Base-by-base conservation (phyloP, 192 early-diverging fungal species). In the Mycoemilia scoparia region DNA sequence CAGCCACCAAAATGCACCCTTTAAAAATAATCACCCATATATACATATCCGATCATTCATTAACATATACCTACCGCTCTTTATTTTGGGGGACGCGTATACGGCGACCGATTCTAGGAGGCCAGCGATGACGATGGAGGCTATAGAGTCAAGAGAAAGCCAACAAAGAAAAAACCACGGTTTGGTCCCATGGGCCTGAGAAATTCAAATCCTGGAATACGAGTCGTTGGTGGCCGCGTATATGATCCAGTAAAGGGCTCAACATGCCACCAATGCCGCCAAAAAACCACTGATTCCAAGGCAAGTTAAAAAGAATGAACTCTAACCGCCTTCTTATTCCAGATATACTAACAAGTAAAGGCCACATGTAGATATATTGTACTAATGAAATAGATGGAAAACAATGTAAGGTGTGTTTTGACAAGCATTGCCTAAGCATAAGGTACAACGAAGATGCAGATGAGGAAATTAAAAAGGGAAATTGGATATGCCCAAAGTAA, bases 251-350 rank as follows among this genome's bases (percentile, higher is more conserved):
- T 18, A 7, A 14, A 32, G 3, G 57, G 51, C 0, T 6, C n/a
- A 2, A 49, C 57, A 4, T 60, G 57, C 27, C 57, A 60, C 29
- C 57, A 60, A 32, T 60, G 57, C 38, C 45, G 57, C 15, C 57
- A 60, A 36, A 60, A 60, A 34, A 54, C 57, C 24, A 38, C 41
- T 22, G 57, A 53, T 21, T 2, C 22, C 14, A 49, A 54, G n/a
- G n/a, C n/a, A n/a, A n/a, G n/a, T n/a, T n/a, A n/a, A n/a, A n/a
- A n/a, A n/a, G n/a, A n/a, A n/a, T n/a, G n/a, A n/a, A n/a, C n/a
- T n/a, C n/a, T n/a, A n/a, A n/a, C n/a, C n/a, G n/a, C n/a, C n/a
- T n/a, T n/a, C n/a, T n/a, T n/a, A n/a, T n/a, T n/a, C n/a, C n/a
- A n/a, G n/a, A n/a, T n/a, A n/a, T n/a, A n/a, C n/a, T n/a, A n/a